Base-by-base conservation (phyloP, 2,329 filamentous ascomycete genomes). In the Aureobasidium namibiae region DNA sequence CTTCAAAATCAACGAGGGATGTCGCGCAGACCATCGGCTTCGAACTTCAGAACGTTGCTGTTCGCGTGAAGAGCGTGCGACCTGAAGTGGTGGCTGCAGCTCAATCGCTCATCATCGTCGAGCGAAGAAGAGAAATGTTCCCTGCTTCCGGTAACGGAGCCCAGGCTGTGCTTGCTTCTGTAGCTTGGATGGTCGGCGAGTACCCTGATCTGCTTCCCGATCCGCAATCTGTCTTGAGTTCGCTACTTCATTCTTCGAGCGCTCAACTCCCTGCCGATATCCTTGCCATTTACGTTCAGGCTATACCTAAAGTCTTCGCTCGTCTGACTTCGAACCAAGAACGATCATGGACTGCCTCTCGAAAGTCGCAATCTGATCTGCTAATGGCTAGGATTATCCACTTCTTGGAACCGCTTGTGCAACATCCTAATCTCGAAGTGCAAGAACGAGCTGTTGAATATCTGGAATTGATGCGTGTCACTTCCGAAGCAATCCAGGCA, bases 361-460 rank as follows among this genome's bases (percentile, higher is more conserved):
- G 87, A 60, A 92, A 90, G 69, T 86, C 87, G 0, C 85, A 85
- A 63, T 84, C 88, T 34, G 84, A 87, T 9, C 80, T 97, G 3
- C 78, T 95, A 24, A 85, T 95, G 73, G 88, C 89, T 29, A 84
- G 91, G 1, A 84, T 96, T 7, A 82, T 95, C 21, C 84, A 94
- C 69, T 87, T 89, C 49, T 76, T 96, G 23, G 92, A 97, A 67
- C 83, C 86, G 0, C 74, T 97, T 16, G 84, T 86, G 0, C 79
- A 86, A 41, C 90, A 97, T 70, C 92, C 92, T 0, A 90, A 86
- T 66, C 79, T 99, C 1, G 94, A 99, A 70, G 91, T 99, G 3
- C 94, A 99, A 73, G 94, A 97, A 72, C 84, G 94, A 60, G 88
- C 92, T 3, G 92, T 96, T 1, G 92, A 96, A 69, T 95, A 96